Evolutionary conservation across 495 filamentous ascomycete genomes (phyloP).

Genomic region (Xylaria acuta): DNA sequence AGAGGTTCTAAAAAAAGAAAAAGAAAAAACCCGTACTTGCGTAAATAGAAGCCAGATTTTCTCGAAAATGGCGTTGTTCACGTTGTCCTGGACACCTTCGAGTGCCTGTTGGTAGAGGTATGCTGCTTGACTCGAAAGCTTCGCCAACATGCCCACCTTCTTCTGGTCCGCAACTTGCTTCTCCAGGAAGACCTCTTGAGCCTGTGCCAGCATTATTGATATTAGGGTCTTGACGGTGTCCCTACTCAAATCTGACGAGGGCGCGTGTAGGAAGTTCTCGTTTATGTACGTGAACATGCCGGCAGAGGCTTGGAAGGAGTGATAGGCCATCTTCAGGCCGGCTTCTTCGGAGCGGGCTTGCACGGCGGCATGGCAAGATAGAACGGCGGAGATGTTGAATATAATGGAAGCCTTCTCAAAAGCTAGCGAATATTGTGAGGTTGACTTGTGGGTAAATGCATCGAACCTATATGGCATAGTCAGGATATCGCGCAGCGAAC

Average conservation of each 20-base stretch:
- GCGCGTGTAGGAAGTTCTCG: conserved; percentile 97
- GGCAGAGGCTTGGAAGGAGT: conserved; percentile 96
- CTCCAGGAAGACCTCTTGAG: conserved; percentile 95
- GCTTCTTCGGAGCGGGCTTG: conserved; percentile 91
- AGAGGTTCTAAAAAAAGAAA: too few species aligned
- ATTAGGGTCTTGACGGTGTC: conserved; percentile 96
- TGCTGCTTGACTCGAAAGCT: conserved; percentile 87
- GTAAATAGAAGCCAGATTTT: conserved; percentile 89
- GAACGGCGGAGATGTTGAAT: conserved; percentile 97
- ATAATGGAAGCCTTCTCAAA: conserved; percentile 99
- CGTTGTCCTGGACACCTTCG: conserved; percentile 92
- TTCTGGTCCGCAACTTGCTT: conserved; percentile 93
- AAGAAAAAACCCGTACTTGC: conserved; percentile 62
- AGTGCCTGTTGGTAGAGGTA: conserved; percentile 86
- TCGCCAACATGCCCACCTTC: conserved; percentile 90
- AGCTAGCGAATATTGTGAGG: conserved; percentile 92
- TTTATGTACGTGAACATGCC: conserved; percentile 99
- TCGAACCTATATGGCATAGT: conserved; percentile 74
- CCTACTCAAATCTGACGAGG: conserved; percentile 89
- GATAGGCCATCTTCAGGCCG: conserved; percentile 94
- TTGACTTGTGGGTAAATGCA: conserved; percentile 96
- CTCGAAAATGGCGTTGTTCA: conserved; percentile 89
- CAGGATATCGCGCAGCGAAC: conserved; percentile 25
- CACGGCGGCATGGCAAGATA: conserved; percentile 93
- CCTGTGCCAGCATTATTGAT: conserved; percentile 90